Base-by-base conservation (phyloP, 257 asterid genomes). In the Parsonsia alboflavescens region DNA sequence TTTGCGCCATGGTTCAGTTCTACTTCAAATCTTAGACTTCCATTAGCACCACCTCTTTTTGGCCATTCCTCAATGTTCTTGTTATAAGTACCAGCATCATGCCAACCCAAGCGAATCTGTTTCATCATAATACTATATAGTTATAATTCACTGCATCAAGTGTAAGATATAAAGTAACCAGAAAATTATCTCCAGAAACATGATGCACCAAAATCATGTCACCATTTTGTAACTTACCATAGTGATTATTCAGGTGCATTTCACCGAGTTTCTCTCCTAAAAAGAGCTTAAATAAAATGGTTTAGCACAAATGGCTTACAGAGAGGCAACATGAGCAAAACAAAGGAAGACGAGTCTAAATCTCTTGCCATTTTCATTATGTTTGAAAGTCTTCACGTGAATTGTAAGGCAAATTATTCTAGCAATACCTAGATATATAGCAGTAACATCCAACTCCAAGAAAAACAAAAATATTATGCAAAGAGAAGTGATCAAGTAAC, bases 31-130 rank as follows among this genome's bases (percentile, higher is more conserved):
- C 98, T 92, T 79, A 95, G 81, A 81, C 99, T 95, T 80, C 94
- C 99, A 82, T 95, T 95, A 72, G 97, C 97, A 77, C 99, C 99
- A 73, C 99, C 99, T 78, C 97, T 81, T 76, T 75, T 82, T 66
- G 98, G 99, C 96, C 96, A 95, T 69, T 95, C 99, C 82, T 81
- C 88, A 76, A 95, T 90, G 74, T 86, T 86, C 86, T 90, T 89
- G 85, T 95, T 89, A 75, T 90, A 92, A 41, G 99, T 95, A 81
- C 99, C 98, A 42, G 99, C 91, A 86, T 95, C 99, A 83, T 95
- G 99, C 99, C 99, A 95, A 48, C 98, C 99, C 76, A 92, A 78
- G 36, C 99, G 98, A 68, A 95, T 96, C 99, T 92, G 78, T 75
- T 44, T 62, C 63, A 75, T 79, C 50, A 50, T 5, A 45, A 72